phyloP scores from a whole-genome alignment of 331 rosid genomes.

The Erythrophleum ivorense region DNA sequence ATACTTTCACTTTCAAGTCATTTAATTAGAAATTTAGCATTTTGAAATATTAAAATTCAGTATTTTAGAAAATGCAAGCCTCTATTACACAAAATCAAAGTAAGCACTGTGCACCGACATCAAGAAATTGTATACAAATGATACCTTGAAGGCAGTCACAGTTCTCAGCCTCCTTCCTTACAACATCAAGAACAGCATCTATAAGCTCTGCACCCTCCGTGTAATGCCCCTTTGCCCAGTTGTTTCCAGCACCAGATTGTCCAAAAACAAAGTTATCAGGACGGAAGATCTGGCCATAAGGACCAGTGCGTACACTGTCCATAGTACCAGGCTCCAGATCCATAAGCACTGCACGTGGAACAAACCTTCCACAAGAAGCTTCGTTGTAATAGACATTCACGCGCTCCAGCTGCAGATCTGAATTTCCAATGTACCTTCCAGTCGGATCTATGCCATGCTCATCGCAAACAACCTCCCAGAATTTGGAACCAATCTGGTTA shows the following conservation, averaged over 20 bases:
- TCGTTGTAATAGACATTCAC: conserved; percentile 74
- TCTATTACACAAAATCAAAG: neutral
- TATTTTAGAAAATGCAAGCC: neutral
- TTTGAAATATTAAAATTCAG: neutral
- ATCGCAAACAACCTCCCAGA: conserved; percentile 79
- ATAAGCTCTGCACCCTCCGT: conserved; percentile 79
- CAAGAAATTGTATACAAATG: neutral
- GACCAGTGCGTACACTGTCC: conserved; percentile 82
- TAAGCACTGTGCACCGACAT: neutral
- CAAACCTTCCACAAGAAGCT: conserved; percentile 77
- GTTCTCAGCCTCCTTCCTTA: conserved; percentile 69
- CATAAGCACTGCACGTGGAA: conserved; percentile 82
- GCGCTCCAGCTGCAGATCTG: conserved; percentile 73
- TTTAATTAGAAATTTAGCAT: neutral
- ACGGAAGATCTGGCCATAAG: conserved; percentile 75
- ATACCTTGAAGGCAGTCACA: conserved; percentile 76
- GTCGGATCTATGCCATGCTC: conserved; percentile 83
- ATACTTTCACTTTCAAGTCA: neutral
- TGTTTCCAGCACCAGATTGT: conserved; percentile 81
- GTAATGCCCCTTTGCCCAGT: conserved; percentile 78
- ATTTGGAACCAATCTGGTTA: conserved; percentile 78
- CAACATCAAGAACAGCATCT: conserved; percentile 71
- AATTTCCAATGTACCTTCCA: conserved; percentile 61
- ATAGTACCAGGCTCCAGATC: conserved; percentile 79
- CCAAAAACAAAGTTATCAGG: conserved; percentile 78